Percentiles rank a stretch among this genome's conserved stretches.
phyloP scores from a whole-genome alignment of 768 basidiomycete species.

The Rhodotorula babjevae region DNA sequence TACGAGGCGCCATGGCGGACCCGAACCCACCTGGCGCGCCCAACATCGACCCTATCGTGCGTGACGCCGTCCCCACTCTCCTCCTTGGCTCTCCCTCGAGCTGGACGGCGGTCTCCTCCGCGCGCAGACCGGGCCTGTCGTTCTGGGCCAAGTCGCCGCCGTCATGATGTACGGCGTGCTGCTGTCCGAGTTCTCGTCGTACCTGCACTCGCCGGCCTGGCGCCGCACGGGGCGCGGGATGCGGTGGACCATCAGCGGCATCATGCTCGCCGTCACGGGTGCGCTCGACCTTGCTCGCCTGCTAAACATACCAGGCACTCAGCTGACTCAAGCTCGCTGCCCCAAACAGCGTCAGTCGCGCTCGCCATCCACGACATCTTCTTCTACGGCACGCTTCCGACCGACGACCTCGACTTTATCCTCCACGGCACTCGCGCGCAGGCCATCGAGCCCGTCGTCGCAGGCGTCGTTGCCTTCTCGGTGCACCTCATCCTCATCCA shows the following conservation, averaged over 20 bases:
- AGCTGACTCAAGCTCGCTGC: too few relatives aligned
- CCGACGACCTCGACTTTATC: background rate
- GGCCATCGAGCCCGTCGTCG: background rate
- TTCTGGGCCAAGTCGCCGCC: background rate
- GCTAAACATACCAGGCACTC: too few relatives aligned
- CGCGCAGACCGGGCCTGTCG: background rate
- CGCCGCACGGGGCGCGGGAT: background rate
- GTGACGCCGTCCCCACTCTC: background rate
- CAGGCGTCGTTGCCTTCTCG: background rate
- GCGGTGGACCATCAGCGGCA: too few relatives aligned
- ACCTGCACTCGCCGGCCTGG: background rate
- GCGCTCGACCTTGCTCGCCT: too few relatives aligned
- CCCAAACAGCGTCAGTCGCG: background rate
- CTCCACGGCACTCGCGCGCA: background rate
- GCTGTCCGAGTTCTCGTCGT: too few relatives aligned
- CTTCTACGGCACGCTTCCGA: background rate
- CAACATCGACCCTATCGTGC: background rate
- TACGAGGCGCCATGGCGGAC: too few relatives aligned
- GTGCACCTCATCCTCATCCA: background rate
- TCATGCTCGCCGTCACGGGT: background rate
- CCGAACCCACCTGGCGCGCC: too few relatives aligned
- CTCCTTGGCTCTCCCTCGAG: too few relatives aligned
- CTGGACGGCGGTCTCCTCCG: too few relatives aligned
- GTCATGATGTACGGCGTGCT: background rate
- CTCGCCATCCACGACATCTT: background rate